Conservation (phyloP, 2,329 filamentous ascomycete species). For the Trichoderma harzianum region DNA sequence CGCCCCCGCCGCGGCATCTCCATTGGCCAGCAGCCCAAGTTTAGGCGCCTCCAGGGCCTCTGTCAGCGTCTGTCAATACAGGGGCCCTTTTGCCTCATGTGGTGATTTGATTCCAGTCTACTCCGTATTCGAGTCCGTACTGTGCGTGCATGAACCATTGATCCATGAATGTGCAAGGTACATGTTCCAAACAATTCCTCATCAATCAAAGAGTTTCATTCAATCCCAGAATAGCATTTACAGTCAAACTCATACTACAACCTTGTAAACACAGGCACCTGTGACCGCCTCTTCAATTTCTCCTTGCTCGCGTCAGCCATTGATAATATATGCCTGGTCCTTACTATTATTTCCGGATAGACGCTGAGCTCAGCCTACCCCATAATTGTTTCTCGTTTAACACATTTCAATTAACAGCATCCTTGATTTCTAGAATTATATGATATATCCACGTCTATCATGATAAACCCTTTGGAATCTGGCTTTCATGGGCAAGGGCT, state of each 20-base stretch:
- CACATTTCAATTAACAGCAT: not conserved
- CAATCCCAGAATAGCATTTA: not conserved
- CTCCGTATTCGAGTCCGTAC: not conserved
- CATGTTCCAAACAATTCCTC: not conserved
- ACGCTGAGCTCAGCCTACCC: not conserved
- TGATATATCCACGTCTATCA: not conserved
- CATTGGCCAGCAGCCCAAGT: constrained; percentile 1
- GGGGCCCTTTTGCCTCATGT: not conserved
- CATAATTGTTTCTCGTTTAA: not conserved
- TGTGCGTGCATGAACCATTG: not conserved
- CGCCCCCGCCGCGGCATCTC: not conserved
- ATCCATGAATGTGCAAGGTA: not conserved
- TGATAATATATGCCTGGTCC: not conserved
- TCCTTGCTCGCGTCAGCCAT: not conserved
- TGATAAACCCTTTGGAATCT: not conserved
- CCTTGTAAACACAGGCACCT: not conserved
- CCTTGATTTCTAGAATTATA: not conserved
- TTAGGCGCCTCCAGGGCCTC: not conserved
- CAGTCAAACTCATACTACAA: not conserved
- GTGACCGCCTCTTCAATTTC: not conserved
- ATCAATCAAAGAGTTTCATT: not conserved
- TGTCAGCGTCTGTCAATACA: not conserved
- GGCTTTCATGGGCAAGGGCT: not conserved
- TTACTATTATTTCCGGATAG: not conserved
- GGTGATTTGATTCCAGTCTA: not conserved